Conservation (phyloP, 495 filamentous ascomycete genomes). For the Tuber calosporum region DNA sequence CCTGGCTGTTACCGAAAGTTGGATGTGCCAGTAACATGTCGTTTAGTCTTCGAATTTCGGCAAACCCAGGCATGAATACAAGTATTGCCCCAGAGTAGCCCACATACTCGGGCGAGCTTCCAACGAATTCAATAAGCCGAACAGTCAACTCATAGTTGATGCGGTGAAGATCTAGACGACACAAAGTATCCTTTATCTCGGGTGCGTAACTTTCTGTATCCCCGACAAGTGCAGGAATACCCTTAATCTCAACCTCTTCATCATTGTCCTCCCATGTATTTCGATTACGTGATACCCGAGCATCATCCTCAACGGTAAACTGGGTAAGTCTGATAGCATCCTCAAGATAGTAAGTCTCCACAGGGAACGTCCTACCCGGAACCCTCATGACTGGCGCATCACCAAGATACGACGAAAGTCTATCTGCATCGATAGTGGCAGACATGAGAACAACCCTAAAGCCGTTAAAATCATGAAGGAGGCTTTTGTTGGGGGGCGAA, state of each 20-base stretch:
- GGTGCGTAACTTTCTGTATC: constrained; percentile 63
- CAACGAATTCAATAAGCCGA: constrained; percentile 63
- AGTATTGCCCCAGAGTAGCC: constrained; percentile 82
- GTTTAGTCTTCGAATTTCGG: constrained; percentile 81
- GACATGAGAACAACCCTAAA: constrained; percentile 82
- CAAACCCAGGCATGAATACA: constrained; percentile 90
- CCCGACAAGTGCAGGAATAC: constrained; percentile 42
- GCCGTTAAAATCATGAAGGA: constrained; percentile 10
- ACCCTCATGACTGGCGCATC: constrained; percentile 79
- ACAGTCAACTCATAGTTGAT: constrained; percentile 79
- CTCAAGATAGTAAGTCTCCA: constrained; percentile 77
- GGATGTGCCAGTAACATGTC: constrained; percentile 68
- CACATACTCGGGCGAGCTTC: constrained; percentile 55
- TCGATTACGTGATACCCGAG: constrained; percentile 44
- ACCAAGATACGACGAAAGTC: constrained; percentile 78
- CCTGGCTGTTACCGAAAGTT: constrained; percentile 50
- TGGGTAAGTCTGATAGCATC: constrained; percentile 80
- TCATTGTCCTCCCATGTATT: constrained; percentile 53
- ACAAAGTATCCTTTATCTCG: constrained; percentile 63
- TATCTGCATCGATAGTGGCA: constrained; percentile 84
- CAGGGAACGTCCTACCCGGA: constrained; percentile 88
- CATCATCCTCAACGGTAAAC: constrained; percentile 54
- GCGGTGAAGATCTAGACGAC: constrained; percentile 74
- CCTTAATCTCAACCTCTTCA: constrained; percentile 47
- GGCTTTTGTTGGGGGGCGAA: background rate